Conservation (phyloP, 108 stramenopile species). For the Mayamaea pseudoterrestris region DNA sequence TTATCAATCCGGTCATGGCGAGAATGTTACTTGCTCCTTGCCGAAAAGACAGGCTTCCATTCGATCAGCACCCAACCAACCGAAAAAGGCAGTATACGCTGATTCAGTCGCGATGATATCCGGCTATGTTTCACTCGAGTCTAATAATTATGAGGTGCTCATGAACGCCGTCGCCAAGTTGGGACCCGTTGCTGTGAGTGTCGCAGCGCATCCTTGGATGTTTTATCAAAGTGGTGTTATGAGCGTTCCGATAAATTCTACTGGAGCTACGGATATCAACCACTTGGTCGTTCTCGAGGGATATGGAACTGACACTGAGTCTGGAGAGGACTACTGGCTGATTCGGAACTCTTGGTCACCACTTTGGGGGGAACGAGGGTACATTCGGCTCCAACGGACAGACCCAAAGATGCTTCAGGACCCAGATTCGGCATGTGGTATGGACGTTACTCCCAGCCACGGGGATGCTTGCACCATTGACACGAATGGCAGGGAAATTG, state of each 20-base stretch:
- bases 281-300: conserved; percentile 82
- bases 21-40: conserved; percentile 21
- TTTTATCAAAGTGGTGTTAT: conserved; percentile 51
- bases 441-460: conserved; percentile 55
- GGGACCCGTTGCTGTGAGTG: conserved; percentile 64
- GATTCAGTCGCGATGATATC: conserved; percentile 52
- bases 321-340: conserved; percentile 68
- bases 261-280: conserved; percentile 32
- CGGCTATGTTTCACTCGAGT: conserved; percentile 53
- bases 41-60: background rate
- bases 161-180: conserved; percentile 72
- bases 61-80: background rate
- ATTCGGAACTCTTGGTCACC: conserved; percentile 76
- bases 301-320: conserved; percentile 61
- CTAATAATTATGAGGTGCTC: conserved; percentile 60
- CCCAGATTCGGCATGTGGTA: conserved; percentile 30
- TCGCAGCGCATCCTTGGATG: conserved; percentile 55
- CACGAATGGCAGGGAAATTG: conserved; percentile 32
- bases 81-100: no score
- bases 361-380: conserved; percentile 76
- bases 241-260: conserved; percentile 2
- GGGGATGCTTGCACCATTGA: conserved; percentile 73
- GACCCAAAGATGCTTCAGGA: conserved; percentile 40
- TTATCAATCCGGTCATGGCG: conserved; percentile 44
- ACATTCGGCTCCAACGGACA: conserved; percentile 55